Evolutionary conservation across 306 rosid species (phyloP).

Genomic region (Rosa rugosa): DNA sequence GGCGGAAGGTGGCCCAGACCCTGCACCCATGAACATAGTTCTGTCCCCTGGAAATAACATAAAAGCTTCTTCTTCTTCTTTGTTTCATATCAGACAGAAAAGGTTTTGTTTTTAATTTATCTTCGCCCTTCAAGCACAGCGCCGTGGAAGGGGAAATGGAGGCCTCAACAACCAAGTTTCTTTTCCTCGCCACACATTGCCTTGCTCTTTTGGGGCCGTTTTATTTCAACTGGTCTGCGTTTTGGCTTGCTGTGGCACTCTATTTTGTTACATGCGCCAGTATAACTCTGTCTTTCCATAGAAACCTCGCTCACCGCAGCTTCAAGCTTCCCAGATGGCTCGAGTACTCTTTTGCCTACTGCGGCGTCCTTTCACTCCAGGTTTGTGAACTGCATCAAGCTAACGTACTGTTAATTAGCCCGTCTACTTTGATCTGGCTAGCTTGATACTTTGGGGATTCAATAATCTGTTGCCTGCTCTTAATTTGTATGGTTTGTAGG

Average conservation of each 20-base stretch:
- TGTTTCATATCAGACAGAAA: background rate
- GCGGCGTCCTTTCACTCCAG: conserved; percentile 81
- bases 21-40: too few relatives aligned
- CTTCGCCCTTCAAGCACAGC: background rate
- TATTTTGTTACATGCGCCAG: conserved; percentile 63
- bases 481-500: background rate
- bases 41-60: too few relatives aligned
- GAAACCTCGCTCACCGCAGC: conserved; percentile 38
- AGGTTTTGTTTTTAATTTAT: too few relatives aligned
- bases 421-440: too few relatives aligned
- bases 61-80: background rate
- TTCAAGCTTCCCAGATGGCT: conserved; percentile 84
- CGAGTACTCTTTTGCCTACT: conserved; percentile 75
- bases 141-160: background rate
- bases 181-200: background rate
- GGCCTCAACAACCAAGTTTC: background rate
- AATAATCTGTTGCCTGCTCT: background rate
- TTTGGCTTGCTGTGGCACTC: conserved; percentile 60
- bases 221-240: conserved; percentile 61
- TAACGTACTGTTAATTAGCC: too few relatives aligned
- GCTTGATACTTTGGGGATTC: background rate
- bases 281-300: conserved; percentile 70
- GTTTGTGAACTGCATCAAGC: conserved; percentile 9
- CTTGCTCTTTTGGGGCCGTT: conserved; percentile 62
- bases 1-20: too few relatives aligned